A percentile compares a stretch with the other conserved stretches of the same genome.
Conservation (phyloP, 495 filamentous ascomycete species). For the Penicillium dipodomyicola region DNA sequence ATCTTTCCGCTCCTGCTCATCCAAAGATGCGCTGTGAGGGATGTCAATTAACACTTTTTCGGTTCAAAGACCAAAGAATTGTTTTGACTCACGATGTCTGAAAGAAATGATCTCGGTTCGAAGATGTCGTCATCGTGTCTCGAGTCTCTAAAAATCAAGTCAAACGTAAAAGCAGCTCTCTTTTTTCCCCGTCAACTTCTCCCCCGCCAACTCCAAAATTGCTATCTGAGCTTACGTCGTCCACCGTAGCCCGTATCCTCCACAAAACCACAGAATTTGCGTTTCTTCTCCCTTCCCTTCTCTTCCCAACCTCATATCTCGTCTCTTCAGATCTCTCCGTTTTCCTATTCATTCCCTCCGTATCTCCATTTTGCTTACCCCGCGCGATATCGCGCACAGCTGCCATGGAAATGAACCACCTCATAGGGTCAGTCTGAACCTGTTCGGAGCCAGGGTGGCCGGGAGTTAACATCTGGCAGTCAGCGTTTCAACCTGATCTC, state of each 20-base stretch:
- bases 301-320: constrained; percentile 23
- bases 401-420: constrained; percentile 55
- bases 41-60: constrained; percentile 13
- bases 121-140: constrained; percentile 59
- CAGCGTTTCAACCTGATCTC: constrained; percentile 73
- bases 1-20: constrained; percentile 67
- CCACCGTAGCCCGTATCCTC: constrained; percentile 40
- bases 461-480: constrained; percentile 50
- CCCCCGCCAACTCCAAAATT: constrained; percentile 25
- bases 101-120: constrained; percentile 76
- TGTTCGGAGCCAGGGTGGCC: constrained; percentile 37
- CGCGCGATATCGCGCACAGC: constrained; percentile 39
- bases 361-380: constrained; percentile 20
- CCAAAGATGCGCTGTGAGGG: constrained; percentile 62
- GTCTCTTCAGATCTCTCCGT: constrained; percentile 10
- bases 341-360: constrained; percentile 10
- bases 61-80: not conserved
- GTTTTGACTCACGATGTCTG: constrained; percentile 58
- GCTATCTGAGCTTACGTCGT: constrained; percentile 37
- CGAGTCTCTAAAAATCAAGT: not conserved
- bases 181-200: constrained; percentile 8
- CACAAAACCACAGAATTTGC: constrained; percentile 37
- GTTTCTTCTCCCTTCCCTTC: constrained; percentile 28
- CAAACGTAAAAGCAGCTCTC: not conserved
- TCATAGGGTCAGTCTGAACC: constrained; percentile 50